Evolutionary conservation across 306 rosid genomes (phyloP), one percentile per base, ranked within the genome.

Genomic region (Arachis hypogaea): DNA sequence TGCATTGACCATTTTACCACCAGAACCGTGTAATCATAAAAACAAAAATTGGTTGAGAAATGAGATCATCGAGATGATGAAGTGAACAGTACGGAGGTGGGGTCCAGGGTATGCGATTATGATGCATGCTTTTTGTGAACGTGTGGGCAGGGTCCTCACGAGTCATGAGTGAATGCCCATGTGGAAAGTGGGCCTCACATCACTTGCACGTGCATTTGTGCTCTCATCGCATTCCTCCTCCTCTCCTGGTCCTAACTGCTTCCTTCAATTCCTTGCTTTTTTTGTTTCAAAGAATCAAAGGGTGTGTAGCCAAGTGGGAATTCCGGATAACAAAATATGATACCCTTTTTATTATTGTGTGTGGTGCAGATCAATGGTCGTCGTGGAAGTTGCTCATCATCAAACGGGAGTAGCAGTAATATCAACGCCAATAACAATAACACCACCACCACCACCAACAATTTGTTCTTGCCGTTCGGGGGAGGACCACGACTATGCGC

Each of bases 401-500:
- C 38, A 33, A 33, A 33, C 3, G 38, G 38, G 38, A 33, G 0
- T 33, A 33, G 38, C 2, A 22, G 28, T 22, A 22, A 1, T 22
- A 22, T 22, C 28, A 22, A 22, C 28, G 28, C 28, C 28, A 22
- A 22, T 22, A 22, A 22, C 28, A 22, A 22, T 1, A 86, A 82
- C 83, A 62, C 69, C 65, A 80, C 44, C 64, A 22, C 74, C 22
- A 44, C 68, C 4, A 64, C 67, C 61, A 87, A 68, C 45, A 85
- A 76, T 43, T 82, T 69, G 77, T 90, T 90, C 75, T 61, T 90
- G 83, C 97, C 99, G 11, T 95, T 95, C 41, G 99, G 99, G 0
- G 99, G 99, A 84, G 99, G 99, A 28, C 88, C 93, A 16, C 68
- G 99, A 49, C 75, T 92, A 1, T 95, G 99, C 11, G 86, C 99